Evolutionary conservation across 345 rosid genomes (phyloP), one percentile per base, ranked within the genome.

Genomic region (Reutealis trisperma): DNA sequence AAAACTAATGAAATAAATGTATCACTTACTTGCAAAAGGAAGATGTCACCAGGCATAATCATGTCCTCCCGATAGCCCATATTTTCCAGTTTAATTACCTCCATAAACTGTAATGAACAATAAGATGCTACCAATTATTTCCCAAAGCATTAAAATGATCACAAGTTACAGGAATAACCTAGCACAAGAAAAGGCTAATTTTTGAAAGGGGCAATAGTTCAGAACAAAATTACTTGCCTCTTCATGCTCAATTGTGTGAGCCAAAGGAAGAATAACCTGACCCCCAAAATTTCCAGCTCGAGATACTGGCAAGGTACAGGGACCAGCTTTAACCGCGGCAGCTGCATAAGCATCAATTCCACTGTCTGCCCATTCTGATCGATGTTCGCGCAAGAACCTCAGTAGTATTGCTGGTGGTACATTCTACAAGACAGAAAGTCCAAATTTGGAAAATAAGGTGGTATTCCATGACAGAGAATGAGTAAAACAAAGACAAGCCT

Each of bases 341-440:
- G 97, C 97, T 25, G 97, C 81, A 81, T 96, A 96, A 11, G 97
- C 98, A 89, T 96, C 99, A 70, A 94, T 92, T 80, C 87, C 88
- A 88, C 88, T 94, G 80, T 96, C 99, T 16, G 98, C 97, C 99
- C 99, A 96, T 80, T 96, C 99, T 63, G 99, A 96, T 75, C 99
- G 87, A 73, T 96, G 99, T 85, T 96, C 99, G 54, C 98, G 93
- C 82, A 96, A 83, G 82, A 96, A 94, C 77, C 98, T 88, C 9
- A 96, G 96, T 49, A 96, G 96, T 62, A 94, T 90, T 4, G 88
- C 96, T n/a, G 99, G 99, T 78, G 98, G 98, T 54, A 96, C 98
- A 61, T 96, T 94, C 99, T 96, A 60, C 55, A 79, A 77, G 68
- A 67, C 65, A 73, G 30, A 74, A n/a, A 45, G 41, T 8, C 27